These are phyloP conservation scores for Pisolithus albus DNA, from an alignment of 768 basidiomycete genomes.

Conservation along the genomic window DNA sequence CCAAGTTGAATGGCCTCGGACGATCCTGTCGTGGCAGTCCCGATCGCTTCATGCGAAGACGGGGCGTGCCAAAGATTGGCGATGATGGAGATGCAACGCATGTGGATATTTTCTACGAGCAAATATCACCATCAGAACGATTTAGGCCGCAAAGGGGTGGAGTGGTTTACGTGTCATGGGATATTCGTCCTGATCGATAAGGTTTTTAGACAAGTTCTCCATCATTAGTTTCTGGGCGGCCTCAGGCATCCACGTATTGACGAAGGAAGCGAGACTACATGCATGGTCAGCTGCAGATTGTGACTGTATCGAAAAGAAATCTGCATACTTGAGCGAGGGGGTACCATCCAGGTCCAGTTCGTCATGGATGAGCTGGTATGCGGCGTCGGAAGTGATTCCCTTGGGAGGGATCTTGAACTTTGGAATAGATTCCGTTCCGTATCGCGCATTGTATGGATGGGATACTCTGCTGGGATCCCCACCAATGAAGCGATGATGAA, in stretches of 20 bases:
- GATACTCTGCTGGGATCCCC: constrained; percentile 26
- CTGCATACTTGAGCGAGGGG: constrained; percentile 43
- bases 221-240: constrained; percentile 48
- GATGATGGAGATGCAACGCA: constrained; percentile 47
- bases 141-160: background rate
- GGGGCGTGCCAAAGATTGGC: constrained; percentile 66
- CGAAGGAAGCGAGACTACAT: constrained; percentile 51
- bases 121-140: background rate
- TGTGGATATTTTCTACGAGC: constrained; percentile 35
- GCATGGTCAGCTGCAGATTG: constrained; percentile 1
- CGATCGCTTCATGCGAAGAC: constrained; percentile 46
- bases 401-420: constrained; percentile 60
- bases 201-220: constrained; percentile 62
- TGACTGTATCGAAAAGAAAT: background rate
- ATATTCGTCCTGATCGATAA: constrained; percentile 68
- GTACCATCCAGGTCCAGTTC: constrained; percentile 50
- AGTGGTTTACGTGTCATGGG: constrained; percentile 41
- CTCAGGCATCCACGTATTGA: constrained; percentile 58
- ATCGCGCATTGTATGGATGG: constrained; percentile 55
- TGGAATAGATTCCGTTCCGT: constrained; percentile 60
- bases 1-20: constrained; percentile 71
- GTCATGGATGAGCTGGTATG: constrained; percentile 60
- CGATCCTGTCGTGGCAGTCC: constrained; percentile 65
- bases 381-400: constrained; percentile 47
- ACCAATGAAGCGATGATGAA: constrained; percentile 29